Percentiles rank a stretch among this genome's conserved stretches.
Evolutionary conservation across 345 rosid species (phyloP).

Genomic region (Diplotaxis tenuifolia): DNA sequence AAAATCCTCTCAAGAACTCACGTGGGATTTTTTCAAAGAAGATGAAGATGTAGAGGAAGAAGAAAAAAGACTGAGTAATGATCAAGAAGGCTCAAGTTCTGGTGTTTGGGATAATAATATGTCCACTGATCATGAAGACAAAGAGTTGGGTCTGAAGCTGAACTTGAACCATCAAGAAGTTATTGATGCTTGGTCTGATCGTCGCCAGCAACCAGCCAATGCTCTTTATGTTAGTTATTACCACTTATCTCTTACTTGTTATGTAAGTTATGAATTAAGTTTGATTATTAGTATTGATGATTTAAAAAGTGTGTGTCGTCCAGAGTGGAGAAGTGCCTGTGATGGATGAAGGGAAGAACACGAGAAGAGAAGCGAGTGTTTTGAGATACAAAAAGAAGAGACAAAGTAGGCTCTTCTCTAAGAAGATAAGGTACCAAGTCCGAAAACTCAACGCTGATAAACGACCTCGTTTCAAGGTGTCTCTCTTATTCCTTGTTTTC

Average conservation of each 20-base stretch:
- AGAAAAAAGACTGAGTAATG: constrained; percentile 6
- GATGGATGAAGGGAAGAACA: constrained; percentile 61
- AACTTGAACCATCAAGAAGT: constrained; percentile 75
- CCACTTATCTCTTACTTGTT: constrained; percentile 11
- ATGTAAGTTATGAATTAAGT: background rate
- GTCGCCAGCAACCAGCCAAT: constrained; percentile 32
- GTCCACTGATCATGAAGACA: constrained; percentile 38
- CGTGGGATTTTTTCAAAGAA: constrained; percentile 32
- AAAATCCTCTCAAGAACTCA: constrained; percentile 42
- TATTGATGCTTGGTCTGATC: constrained; percentile 69
- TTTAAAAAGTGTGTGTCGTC: background rate
- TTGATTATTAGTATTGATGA: background rate
- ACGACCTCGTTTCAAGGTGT: constrained; percentile 72
- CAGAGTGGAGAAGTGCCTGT: constrained; percentile 70
- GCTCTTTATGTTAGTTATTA: constrained; percentile 49
- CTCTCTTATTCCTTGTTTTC: background rate
- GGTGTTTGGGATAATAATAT: constrained; percentile 30
- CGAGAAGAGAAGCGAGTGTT: constrained; percentile 78
- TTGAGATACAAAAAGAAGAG: constrained; percentile 77
- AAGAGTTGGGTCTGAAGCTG: constrained; percentile 48
- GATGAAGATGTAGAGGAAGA: constrained; percentile 23
- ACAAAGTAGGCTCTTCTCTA: constrained; percentile 62
- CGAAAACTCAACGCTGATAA: constrained; percentile 78
- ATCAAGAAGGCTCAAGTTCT: constrained; percentile 35
- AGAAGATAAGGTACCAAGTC: constrained; percentile 82